Evolutionary conservation across 1,284 basidiomycete genomes (phyloP), one percentile per base, ranked within the genome.

Genomic region (Stygiomarasmius scandens): DNA sequence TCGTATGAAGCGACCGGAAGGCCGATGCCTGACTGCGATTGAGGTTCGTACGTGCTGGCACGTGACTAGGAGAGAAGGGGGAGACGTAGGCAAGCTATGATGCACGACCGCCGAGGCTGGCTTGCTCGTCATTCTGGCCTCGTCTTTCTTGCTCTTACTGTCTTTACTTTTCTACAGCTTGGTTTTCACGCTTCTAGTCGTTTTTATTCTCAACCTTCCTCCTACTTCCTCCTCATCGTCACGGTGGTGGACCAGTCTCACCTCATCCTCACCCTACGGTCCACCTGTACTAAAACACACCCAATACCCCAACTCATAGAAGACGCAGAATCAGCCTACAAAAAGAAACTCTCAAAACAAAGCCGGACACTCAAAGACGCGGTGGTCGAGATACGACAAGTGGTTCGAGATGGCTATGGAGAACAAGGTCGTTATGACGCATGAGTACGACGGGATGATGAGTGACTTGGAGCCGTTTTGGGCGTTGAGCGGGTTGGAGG

Each of bases 401-500:
- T 98, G 95, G 95, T 97, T 86, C 81, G 72, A 77, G 55, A 97
- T 96, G 73, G 91, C 90, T 20, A 76, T 82, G 69, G 77, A 85
- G 51, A 82, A 92, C 68, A 77, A 84, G 20, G 88, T 92, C 54
- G 83, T 87, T 66, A 86, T 98, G 75, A 80, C 94, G 20, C 95
- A 98, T 74, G 95, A 97, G 69, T 98, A 94, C 68, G 93, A 97
- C 66, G 83, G 86, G 27, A 79, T 97, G n/a, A 72, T 84, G 56
- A 77, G 81, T 49, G 95, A 97, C 69, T 74, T 98, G 56, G 82
- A 79, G 25, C 93, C 93, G 0, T 98, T 94, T 69, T 91, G 89
- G 83, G 71, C 78, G 10, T 69, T 97, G 36, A 77, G 82, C 10
- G 89, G 91, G 0, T 79, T 78, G 57, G 92, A 96, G 68, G 68